Evolutionary conservation across 192 early-diverging fungal genomes (phyloP).

Genomic region (Diversispora epigaea): DNA sequence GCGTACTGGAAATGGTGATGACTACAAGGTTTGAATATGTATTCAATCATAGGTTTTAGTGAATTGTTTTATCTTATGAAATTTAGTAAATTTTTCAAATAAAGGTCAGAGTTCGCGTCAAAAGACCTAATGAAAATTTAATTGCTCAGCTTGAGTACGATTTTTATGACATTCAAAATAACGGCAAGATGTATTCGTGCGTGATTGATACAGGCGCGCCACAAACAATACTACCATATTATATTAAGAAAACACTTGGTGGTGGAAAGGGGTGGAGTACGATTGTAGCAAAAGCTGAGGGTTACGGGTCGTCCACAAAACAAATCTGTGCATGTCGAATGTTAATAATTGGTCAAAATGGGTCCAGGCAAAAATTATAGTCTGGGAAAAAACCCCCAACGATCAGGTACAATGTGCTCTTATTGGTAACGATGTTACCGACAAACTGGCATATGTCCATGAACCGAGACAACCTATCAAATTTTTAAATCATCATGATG

Average conservation of each 20-base stretch:
- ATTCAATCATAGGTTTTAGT: too few relatives aligned
- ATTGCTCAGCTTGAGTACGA: neutral
- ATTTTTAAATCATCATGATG: too few relatives aligned
- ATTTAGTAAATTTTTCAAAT: slow-evolving; percentile 29
- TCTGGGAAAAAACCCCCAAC: neutral
- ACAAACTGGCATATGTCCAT: too few relatives aligned
- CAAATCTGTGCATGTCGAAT: neutral
- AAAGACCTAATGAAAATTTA: slow-evolving; percentile 9
- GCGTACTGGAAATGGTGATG: too few relatives aligned
- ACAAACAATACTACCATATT: slow-evolving; percentile 19
- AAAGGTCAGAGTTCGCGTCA: slow-evolving; percentile 26
- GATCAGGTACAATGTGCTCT: slow-evolving; percentile 16
- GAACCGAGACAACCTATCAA: too few relatives aligned
- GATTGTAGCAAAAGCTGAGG: neutral
- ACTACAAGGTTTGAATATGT: too few relatives aligned
- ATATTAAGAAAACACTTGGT: slow-evolving; percentile 14
- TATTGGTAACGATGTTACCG: slow-evolving; percentile 23
- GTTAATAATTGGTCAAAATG: too few relatives aligned
- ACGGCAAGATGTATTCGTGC: slow-evolving; percentile 6
- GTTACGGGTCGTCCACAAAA: neutral
- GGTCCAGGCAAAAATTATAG: too few relatives aligned
- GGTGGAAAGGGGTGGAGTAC: neutral
- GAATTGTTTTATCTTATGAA: too few relatives aligned
- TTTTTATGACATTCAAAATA: slow-evolving; percentile 5
- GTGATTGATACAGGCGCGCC: slow-evolving; percentile 23